Conservation (phyloP, 1,284 basidiomycete genomes). For the Puccinia horiana region DNA sequence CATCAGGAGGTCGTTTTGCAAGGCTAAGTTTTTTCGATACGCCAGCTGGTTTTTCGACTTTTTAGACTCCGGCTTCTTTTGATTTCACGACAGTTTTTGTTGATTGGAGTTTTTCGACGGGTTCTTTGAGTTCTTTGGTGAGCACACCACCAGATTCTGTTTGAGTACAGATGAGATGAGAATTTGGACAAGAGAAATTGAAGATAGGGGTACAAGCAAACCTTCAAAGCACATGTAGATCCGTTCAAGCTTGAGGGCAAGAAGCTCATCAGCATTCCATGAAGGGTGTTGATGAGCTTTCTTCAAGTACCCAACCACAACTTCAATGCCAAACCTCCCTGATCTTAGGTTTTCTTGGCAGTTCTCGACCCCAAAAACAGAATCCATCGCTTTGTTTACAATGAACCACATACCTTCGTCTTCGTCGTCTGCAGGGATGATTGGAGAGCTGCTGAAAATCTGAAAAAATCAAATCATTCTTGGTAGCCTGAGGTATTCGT, state of each 20-base stretch:
- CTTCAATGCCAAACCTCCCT: constrained; percentile 1
- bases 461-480: not conserved
- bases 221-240: constrained; percentile 11
- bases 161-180: too few species aligned
- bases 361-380: constrained; percentile 23
- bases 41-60: too few species aligned
- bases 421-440: constrained; percentile 1
- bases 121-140: not conserved
- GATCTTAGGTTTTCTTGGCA: not conserved
- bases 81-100: not conserved
- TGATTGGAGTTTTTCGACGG: not conserved
- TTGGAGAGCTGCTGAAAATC: not conserved
- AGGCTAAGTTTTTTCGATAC: not conserved
- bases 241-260: not conserved
- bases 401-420: too few species aligned
- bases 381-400: constrained; percentile 17
- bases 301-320: constrained; percentile 13
- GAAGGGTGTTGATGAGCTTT: constrained; percentile 17
- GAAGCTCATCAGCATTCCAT: constrained; percentile 10
- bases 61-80: too few species aligned
- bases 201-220: too few species aligned
- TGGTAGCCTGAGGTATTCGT: not conserved
- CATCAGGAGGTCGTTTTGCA: not conserved
- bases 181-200: too few species aligned
- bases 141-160: not conserved